A percentile compares a stretch with the other conserved stretches of the same genome.
These are phyloP conservation scores for Collybiopsis luxurians DNA, from an alignment of 768 basidiomycete genomes.

Conservation along the genomic window DNA sequence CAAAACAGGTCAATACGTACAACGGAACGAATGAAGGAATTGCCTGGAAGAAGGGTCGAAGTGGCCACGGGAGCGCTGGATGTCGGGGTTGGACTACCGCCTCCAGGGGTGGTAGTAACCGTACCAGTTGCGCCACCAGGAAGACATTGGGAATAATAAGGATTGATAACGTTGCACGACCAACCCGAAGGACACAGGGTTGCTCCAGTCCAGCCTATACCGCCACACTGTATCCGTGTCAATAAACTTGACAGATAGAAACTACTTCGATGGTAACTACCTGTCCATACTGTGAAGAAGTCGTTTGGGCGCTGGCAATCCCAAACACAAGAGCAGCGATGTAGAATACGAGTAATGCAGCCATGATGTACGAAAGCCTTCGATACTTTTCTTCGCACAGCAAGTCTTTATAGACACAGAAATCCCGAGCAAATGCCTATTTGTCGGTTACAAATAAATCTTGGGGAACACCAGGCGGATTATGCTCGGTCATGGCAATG, in stretches of 20 bases:
- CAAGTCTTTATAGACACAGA: not conserved
- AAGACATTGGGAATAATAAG: slow-evolving; percentile 55
- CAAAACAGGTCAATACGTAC: slow-evolving; percentile 27
- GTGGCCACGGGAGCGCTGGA: slow-evolving; percentile 30
- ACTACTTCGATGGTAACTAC: slow-evolving; percentile 17
- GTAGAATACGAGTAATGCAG: not conserved
- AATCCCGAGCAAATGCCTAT: slow-evolving; percentile 36
- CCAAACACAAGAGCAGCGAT: slow-evolving; percentile 6
- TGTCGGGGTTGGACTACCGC: slow-evolving; percentile 18
- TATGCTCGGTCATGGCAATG: not conserved
- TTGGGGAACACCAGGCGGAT: not conserved
- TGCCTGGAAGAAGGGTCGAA: slow-evolving; percentile 44
- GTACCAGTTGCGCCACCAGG: slow-evolving; percentile 32
- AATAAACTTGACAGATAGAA: not conserved
- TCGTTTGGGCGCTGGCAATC: slow-evolving; percentile 19
- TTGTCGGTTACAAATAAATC: slow-evolving; percentile 22
- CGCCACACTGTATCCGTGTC: slow-evolving; percentile 42
- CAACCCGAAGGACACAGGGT: slow-evolving; percentile 47
- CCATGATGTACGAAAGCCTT: slow-evolving; percentile 8
- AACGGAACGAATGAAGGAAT: slow-evolving; percentile 57
- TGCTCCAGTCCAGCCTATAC: slow-evolving; percentile 48
- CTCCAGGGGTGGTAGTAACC: slow-evolving; percentile 11
- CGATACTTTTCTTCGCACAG: not conserved
- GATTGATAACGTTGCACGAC: slow-evolving; percentile 41
- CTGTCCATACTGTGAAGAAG: slow-evolving; percentile 34